Conservation (phyloP, 768 basidiomycete species). For the Hypsizygus marmoreus region DNA sequence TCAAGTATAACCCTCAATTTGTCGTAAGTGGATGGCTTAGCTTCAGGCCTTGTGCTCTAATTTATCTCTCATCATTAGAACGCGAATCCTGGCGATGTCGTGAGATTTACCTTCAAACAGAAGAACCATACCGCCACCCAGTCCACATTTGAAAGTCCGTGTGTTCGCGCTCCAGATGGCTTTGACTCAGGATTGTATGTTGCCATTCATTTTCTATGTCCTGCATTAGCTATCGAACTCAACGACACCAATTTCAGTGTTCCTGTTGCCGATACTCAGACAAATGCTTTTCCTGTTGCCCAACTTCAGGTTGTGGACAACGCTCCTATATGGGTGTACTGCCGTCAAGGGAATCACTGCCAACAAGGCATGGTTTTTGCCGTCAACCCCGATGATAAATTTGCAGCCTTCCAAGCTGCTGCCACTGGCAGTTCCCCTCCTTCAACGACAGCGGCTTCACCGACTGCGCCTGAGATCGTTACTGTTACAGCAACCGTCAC, state of each 20-base stretch:
- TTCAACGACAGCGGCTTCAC: neutral
- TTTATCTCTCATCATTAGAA: conserved; percentile 31
- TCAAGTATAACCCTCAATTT: conserved; percentile 41
- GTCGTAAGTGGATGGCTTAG: conserved; percentile 32
- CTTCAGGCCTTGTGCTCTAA: neutral
- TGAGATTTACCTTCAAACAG: conserved; percentile 53
- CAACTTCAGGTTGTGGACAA: conserved; percentile 41
- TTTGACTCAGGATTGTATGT: no score
- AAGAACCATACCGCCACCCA: conserved; percentile 64
- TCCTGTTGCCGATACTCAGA: conserved; percentile 44
- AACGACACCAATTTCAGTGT: no score
- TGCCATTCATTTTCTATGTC: neutral
- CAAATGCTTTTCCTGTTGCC: conserved; percentile 46
- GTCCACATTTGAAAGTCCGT: no score
- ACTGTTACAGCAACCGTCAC: conserved; percentile 38
- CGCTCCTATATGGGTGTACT: conserved; percentile 61
- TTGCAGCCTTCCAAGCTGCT: conserved; percentile 55
- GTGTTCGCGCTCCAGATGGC: no score
- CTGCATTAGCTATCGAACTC: no score
- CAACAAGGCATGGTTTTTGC: conserved; percentile 54
- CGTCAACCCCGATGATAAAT: conserved; percentile 58
- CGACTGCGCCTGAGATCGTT: conserved; percentile 11
- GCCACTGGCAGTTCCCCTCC: conserved; percentile 39
- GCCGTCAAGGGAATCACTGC: conserved; percentile 50
- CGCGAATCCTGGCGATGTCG: conserved; percentile 46